Base-by-base conservation (phyloP, 2,329 filamentous ascomycete species). In the Parastagonospora avenae region DNA sequence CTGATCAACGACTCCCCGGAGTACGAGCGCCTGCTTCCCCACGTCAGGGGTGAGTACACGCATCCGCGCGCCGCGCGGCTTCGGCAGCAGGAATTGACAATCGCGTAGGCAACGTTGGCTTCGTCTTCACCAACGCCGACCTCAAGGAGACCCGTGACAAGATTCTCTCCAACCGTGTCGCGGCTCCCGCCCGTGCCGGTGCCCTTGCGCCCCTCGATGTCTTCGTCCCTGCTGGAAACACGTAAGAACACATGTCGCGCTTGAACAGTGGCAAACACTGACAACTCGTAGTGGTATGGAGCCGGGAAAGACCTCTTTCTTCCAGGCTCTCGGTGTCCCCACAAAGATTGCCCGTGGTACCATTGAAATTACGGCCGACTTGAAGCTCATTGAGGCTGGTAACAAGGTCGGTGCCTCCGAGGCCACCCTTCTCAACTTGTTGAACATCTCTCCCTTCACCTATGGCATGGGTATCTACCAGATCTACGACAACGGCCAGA, bases 271-370 rank as follows among this genome's bases (percentile, higher is more conserved):
- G 47, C 33, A n/a, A 1, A 41, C 43, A 52, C 47, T 69, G 44
- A 70, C 54, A 55, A 27, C 37, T 29, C 6, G 32, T 46, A 72
- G 67, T 74, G 94, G 94, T 83, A 99, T 99, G 94, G 94, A 99
- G 82, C 95, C 94, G 77, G 95, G 95, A 81, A 99, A 99, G 90
- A 99, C 94, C 76, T 97, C 94, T 77, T 99, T 99, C 92, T 99
- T 99, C 92, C 94, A 99, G 89, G 94, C 94, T 74, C 94, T 99
- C 81, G 93, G 93, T 91, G 92, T 99, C 78, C 94, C 94, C 77
- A 99, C 94, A 87, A 99, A 99, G 92, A 99, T 99, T 83, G 94
- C 94, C 78, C 94, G 94, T 96, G 95, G 94, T 95, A 99, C 94
- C 82, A 99, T 99, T 82, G 94, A 99, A 91, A 99, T 99, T 77